phyloP scores from a whole-genome alignment of 2,329 filamentous ascomycete genomes.

The Aspergillus flavus region DNA sequence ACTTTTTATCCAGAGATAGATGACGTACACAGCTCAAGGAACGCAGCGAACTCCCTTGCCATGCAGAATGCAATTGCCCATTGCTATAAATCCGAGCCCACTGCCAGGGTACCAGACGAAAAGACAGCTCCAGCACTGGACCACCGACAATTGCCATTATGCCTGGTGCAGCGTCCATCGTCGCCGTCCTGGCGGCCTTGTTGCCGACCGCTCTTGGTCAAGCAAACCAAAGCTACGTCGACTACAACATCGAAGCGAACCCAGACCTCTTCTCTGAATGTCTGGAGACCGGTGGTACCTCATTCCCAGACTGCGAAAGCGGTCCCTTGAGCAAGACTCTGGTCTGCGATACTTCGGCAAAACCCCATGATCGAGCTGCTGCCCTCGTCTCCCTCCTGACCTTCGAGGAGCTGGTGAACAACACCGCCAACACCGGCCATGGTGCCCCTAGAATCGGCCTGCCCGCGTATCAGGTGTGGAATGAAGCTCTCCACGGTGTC shows the following conservation, averaged over 20 bases:
- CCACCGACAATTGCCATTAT: conserved; percentile 13
- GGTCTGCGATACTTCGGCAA: conserved; percentile 53
- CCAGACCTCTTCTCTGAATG: conserved; percentile 27
- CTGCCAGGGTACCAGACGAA: not conserved
- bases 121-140: not conserved
- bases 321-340: conserved; percentile 54
- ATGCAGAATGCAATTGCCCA: conserved; percentile 1
- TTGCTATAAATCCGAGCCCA: conserved; percentile 10
- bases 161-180: conserved; percentile 17
- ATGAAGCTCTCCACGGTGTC: conserved; percentile 62
- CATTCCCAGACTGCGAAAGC: conserved; percentile 55
- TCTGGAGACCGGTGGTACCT: conserved; percentile 21
- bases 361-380: conserved; percentile 44
- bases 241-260: conserved; percentile 30
- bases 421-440: conserved; percentile 51
- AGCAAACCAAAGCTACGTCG: conserved; percentile 29
- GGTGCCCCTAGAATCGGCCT: conserved; percentile 61
- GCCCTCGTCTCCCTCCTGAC: conserved; percentile 56
- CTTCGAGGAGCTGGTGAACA: conserved; percentile 58
- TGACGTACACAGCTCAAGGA: conserved; percentile 9
- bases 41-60: not conserved
- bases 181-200: conserved; percentile 25
- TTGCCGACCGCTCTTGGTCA: conserved; percentile 27
- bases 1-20: not conserved
- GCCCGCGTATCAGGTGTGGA: conserved; percentile 64